Evolutionary conservation across 768 basidiomycete genomes (phyloP).

Genomic region (Rubroboletus satanas): DNA sequence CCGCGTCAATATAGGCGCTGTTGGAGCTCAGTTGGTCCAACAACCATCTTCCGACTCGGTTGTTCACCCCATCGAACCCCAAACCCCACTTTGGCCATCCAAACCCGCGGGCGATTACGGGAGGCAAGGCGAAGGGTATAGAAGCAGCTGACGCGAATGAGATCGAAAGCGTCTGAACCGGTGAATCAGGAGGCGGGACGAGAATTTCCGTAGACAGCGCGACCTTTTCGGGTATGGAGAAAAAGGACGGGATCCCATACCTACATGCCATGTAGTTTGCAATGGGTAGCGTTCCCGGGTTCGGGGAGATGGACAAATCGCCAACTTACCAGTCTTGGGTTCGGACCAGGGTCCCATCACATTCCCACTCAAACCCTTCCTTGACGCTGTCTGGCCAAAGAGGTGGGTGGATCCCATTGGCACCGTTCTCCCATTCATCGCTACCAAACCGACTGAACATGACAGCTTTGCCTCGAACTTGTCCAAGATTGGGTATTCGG

Average conservation of each 20-base stretch:
- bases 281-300: not conserved
- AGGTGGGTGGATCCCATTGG: slow-evolving; percentile 83
- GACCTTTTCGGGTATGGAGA: slow-evolving; percentile 82
- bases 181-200: slow-evolving; percentile 34
- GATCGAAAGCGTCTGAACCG: slow-evolving; percentile 56
- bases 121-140: slow-evolving; percentile 77
- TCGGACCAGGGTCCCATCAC: slow-evolving; percentile 62
- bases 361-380: slow-evolving; percentile 75
- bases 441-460: slow-evolving; percentile 79
- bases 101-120: slow-evolving; percentile 73
- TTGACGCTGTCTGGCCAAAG: slow-evolving; percentile 79
- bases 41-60: slow-evolving; percentile 68
- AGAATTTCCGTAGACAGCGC: slow-evolving; percentile 53
- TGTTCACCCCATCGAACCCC: slow-evolving; percentile 86
- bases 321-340: slow-evolving; percentile 78
- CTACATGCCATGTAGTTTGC: slow-evolving; percentile 33
- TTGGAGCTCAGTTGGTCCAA: slow-evolving; percentile 43
- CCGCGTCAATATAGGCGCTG: not conserved
- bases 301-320: not conserved
- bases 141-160: slow-evolving; percentile 79
- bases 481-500: slow-evolving; percentile 72
- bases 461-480: slow-evolving; percentile 81
- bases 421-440: slow-evolving; percentile 65
- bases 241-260: slow-evolving; percentile 78
- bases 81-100: slow-evolving; percentile 75